Evolutionary conservation across 441 rosid species (phyloP).

Genomic region (Biscutella laevigata): DNA sequence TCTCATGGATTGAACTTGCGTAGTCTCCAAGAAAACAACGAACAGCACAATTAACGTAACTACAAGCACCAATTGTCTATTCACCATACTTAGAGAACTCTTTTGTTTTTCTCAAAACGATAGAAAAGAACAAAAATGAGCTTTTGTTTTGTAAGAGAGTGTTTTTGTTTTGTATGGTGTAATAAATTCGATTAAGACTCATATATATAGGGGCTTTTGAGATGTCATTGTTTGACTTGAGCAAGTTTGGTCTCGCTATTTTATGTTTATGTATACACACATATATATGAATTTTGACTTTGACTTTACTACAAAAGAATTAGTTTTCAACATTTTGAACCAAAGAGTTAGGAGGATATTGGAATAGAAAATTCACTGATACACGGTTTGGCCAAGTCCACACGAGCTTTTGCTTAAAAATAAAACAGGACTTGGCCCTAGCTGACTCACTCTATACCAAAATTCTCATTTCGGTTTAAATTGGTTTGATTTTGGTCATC

Average conservation of each 20-base stretch:
- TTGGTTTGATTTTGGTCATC: not conserved
- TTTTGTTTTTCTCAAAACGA: not conserved
- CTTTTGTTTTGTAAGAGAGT: slow-evolving; percentile 13
- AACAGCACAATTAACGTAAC: slow-evolving; percentile 11
- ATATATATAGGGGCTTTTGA: slow-evolving; percentile 15
- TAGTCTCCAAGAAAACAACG: slow-evolving; percentile 11
- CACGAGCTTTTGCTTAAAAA: slow-evolving; percentile 7
- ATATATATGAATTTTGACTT: slow-evolving; percentile 23
- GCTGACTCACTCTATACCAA: not conserved
- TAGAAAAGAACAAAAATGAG: not conserved
- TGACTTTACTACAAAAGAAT: slow-evolving; percentile 26
- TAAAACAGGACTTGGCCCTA: slow-evolving; percentile 9
- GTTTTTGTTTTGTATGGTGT: slow-evolving; percentile 15
- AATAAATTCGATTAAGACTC: slow-evolving; percentile 10
- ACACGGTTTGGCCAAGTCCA: slow-evolving; percentile 32
- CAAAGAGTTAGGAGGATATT: slow-evolving; percentile 6
- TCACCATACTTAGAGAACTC: slow-evolving; percentile 1
- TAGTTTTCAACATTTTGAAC: slow-evolving; percentile 18
- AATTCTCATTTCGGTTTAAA: not conserved
- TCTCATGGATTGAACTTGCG: slow-evolving; percentile 27
- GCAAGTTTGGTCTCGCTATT: slow-evolving; percentile 19
- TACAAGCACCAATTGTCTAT: slow-evolving; percentile 14
- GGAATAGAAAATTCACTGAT: slow-evolving; percentile 7
- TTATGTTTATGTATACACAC: slow-evolving; percentile 19
- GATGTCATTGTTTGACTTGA: slow-evolving; percentile 27